Evolutionary conservation across 768 basidiomycete species (phyloP).

Genomic region (Termitomyces eurrhizus): DNA sequence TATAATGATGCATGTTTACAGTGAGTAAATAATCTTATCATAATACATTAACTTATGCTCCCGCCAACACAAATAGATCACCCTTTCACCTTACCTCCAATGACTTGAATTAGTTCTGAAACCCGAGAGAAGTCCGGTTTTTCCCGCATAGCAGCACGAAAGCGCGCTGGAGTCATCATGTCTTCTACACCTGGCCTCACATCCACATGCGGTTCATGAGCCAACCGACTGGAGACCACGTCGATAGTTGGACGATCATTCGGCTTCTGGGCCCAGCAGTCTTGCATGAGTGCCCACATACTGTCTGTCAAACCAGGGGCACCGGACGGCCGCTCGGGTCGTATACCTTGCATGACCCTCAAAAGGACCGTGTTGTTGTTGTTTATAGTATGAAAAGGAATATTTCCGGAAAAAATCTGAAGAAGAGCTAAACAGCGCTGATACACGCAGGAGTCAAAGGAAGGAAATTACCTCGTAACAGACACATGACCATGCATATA

Average conservation of each 20-base stretch:
- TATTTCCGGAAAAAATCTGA: background rate
- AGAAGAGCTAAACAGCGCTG: background rate
- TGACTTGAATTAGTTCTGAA: background rate
- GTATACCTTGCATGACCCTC: background rate
- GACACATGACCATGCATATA: conserved; percentile 25
- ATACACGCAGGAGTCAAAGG: background rate
- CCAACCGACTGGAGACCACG: background rate
- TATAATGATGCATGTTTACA: background rate
- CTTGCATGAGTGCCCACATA: background rate
- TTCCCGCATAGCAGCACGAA: background rate
- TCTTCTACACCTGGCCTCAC: background rate
- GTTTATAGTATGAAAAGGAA: background rate
- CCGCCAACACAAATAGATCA: background rate
- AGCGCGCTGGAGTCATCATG: background rate
- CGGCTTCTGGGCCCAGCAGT: background rate
- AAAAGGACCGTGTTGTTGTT: background rate
- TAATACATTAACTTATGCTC: background rate
- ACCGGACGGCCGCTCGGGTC: background rate
- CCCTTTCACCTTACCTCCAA: background rate
- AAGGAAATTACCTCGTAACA: conserved; percentile 21
- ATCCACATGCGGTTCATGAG: background rate
- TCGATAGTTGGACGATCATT: background rate
- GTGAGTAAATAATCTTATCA: background rate
- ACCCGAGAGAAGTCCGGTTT: conserved; percentile 1
- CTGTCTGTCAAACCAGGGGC: background rate